Base-by-base conservation (phyloP, 495 filamentous ascomycete species). In the Umbilicaria muhlenbergii region DNA sequence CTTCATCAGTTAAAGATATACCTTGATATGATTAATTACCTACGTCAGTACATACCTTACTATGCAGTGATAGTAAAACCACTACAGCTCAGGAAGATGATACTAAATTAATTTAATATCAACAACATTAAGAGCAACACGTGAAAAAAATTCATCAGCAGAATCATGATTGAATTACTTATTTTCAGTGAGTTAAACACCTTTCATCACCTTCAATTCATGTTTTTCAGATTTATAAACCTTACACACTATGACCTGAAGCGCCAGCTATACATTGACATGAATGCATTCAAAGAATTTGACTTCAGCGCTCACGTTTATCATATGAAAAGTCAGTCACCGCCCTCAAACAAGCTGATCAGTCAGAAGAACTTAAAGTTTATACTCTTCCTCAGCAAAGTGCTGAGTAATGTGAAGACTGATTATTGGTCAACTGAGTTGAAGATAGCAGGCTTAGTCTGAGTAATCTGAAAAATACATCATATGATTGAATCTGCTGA, bases 401-500 rank as follows among this genome's bases (percentile, higher is more conserved):
- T 5, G 1, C 19, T 37, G 1, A 8, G 21, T 4, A 6, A 11
- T 8, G 15, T 36, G 1, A 36, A 45, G n/a, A 19, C 5, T 5
- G 5, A 32, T 1, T 45, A 45, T 16, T 45, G 43, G 36, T 36
- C 36, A 5, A 45, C 43, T 7, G 43, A 40, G 12, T 17, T 40
- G 10, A 36, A 39, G 13, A 36, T 45, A 3, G 14, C 16, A 19
- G 19, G 36, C 13, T 6, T 45, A 0, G 19, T 40, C 2, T 32
- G 17, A 32, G 4, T 28, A 1, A 10, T 28, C 1, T 10, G 8
- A 10, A 28, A 28, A 6, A 6, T 4, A 3, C 6, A 6, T 6
- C 6, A 28, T 6, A 6, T 28, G 0, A 5, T 28, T 5, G 6
- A 28, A 28, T 6, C 24, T 10, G 5, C 6, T 6, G 24, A 28